A percentile compares a stretch with the other conserved stretches of the same genome.
Evolutionary conservation across 352 stramenopile species (phyloP).

Genomic region (Phytophthora syringae): DNA sequence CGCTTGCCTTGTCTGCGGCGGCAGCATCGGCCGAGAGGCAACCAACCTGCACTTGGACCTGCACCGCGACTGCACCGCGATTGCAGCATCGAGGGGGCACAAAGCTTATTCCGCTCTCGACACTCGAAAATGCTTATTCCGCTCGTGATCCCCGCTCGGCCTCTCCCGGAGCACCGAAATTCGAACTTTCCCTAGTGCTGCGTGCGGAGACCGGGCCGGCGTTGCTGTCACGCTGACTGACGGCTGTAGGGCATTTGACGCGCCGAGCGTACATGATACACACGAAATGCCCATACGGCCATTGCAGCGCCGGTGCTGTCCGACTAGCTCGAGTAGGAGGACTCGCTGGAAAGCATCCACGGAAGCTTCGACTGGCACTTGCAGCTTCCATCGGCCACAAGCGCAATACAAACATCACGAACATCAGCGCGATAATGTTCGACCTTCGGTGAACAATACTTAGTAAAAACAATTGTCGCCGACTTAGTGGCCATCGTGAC

Average conservation of each 20-base stretch:
- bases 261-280: no score
- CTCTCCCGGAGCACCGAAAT: slow-evolving; percentile 26
- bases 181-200: slow-evolving; percentile 19
- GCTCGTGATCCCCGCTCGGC: not conserved
- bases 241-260: not conserved
- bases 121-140: not conserved
- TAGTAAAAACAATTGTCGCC: no score
- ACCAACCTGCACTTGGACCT: no score
- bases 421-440: not conserved
- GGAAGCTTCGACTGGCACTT: no score
- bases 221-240: not conserved
- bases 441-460: not conserved
- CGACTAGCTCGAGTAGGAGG: no score
- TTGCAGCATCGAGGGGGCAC: not conserved
- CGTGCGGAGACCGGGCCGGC: slow-evolving; percentile 9
- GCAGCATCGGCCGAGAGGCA: not conserved
- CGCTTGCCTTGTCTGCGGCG: slow-evolving; percentile 36
- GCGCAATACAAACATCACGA: not conserved
- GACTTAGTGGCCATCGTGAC: no score
- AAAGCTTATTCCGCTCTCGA: slow-evolving; percentile 1
- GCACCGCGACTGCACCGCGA: no score
- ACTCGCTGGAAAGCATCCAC: no score
- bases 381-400: not conserved
- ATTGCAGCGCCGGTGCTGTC: no score
- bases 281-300: no score